phyloP scores from a whole-genome alignment of 257 asterid species.

The Euphrasia confusa region DNA sequence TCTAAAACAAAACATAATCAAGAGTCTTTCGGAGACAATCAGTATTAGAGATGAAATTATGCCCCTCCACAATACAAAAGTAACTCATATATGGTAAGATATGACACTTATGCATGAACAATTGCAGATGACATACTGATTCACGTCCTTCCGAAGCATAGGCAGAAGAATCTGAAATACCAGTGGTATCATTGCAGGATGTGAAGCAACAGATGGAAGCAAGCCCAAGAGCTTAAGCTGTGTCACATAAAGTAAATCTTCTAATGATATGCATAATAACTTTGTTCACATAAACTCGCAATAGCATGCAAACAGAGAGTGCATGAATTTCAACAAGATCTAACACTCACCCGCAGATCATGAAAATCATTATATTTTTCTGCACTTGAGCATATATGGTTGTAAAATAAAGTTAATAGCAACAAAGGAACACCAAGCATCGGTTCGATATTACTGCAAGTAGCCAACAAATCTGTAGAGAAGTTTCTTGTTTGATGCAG shows the following conservation, averaged over 20 bases:
- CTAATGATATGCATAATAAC: conserved; percentile 19
- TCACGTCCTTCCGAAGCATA: conserved; percentile 78
- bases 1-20: neutral
- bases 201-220: conserved; percentile 87
- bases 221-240: conserved; percentile 84
- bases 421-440: conserved; percentile 71
- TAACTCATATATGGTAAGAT: conserved; percentile 10
- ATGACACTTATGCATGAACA: conserved; percentile 20
- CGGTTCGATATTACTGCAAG: conserved; percentile 53
- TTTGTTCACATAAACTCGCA: conserved; percentile 7
- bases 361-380: conserved; percentile 38
- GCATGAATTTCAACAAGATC: conserved; percentile 25
- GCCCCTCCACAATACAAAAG: neutral
- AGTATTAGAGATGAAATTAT: neutral
- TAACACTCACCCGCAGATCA: conserved; percentile 63
- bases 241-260: conserved; percentile 22
- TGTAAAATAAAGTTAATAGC: conserved; percentile 68
- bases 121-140: conserved; percentile 56
- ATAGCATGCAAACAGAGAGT: conserved; percentile 5
- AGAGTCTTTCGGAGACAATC: neutral
- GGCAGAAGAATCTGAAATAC: conserved; percentile 82
- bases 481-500: conserved; percentile 56
- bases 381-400: conserved; percentile 50
- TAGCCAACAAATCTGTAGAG: conserved; percentile 59
- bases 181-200: conserved; percentile 84